phyloP scores from a whole-genome alignment of 2,329 filamentous ascomycete species.

The Pezicula neosporulosa region DNA sequence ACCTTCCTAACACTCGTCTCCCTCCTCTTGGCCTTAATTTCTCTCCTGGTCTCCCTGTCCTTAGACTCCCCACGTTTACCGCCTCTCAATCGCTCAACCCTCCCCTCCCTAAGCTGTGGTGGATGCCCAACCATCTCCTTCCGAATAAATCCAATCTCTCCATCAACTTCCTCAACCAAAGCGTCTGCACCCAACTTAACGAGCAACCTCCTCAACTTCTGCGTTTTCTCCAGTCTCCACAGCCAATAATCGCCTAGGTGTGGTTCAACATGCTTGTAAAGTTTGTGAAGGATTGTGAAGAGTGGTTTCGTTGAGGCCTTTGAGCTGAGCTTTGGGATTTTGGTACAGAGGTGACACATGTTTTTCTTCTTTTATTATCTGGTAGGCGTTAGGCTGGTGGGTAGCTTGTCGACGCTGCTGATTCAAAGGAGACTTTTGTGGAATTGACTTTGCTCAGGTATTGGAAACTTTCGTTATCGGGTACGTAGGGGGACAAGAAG shows the following conservation, averaged over 20 bases:
- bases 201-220: not conserved
- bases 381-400: no score
- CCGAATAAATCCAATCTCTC: not conserved
- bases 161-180: slow-evolving; percentile 1
- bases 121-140: slow-evolving; percentile 4
- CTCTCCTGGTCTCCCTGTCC: no score
- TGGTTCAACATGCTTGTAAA: slow-evolving; percentile 5
- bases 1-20: not conserved
- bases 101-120: not conserved
- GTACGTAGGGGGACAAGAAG: no score
- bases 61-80: no score
- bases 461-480: no score
- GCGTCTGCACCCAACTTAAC: not conserved
- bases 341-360: slow-evolving; percentile 6
- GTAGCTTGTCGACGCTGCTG: no score
- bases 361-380: no score
- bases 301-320: slow-evolving; percentile 1
- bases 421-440: no score
- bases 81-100: no score
- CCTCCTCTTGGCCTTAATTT: no score
- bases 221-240: not conserved
- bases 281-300: not conserved
- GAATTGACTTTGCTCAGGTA: no score
- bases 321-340: not conserved
- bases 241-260: slow-evolving; percentile 4